Conservation (phyloP, 1,284 basidiomycete genomes). For the Mixia osmundae region DNA sequence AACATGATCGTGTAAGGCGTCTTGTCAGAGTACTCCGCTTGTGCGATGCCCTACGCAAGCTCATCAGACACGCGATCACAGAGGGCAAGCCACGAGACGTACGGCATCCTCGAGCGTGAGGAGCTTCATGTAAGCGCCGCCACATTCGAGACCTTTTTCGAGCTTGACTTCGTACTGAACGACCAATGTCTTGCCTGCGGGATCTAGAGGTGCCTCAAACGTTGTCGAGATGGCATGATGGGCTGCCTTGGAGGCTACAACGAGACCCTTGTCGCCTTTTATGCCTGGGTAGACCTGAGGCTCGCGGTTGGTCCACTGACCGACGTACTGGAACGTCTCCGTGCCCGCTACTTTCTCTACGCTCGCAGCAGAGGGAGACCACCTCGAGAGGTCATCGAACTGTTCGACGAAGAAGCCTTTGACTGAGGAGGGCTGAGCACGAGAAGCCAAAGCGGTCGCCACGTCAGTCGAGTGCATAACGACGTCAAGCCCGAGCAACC, state of each 20-base stretch:
- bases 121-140: constrained; percentile 96
- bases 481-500: too few relatives aligned
- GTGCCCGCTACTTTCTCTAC: constrained; percentile 25
- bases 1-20: constrained; percentile 98
- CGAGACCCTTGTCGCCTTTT: constrained; percentile 63
- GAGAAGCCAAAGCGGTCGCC: too few relatives aligned
- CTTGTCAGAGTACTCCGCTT: constrained; percentile 83
- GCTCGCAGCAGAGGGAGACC: constrained; percentile 94
- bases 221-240: constrained; percentile 95
- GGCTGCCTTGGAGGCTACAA: constrained; percentile 43
- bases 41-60: constrained; percentile 68
- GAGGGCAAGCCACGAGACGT: not conserved
- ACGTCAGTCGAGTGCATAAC: too few relatives aligned
- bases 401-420: constrained; percentile 93
- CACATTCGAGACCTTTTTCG: constrained; percentile 96
- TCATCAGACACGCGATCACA: not conserved
- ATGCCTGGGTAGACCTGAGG: constrained; percentile 43
- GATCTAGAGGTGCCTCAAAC: constrained; percentile 53
- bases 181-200: constrained; percentile 55
- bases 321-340: constrained; percentile 26
- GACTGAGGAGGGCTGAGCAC: constrained; percentile 57
- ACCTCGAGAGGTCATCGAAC: constrained; percentile 72
- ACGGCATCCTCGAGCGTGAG: constrained; percentile 29
- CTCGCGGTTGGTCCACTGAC: constrained; percentile 90
- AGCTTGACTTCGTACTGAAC: constrained; percentile 99